Evolutionary conservation across 352 stramenopile genomes (phyloP), one percentile per base, ranked within the genome.

Genomic region (Phytophthora ramorum): DNA sequence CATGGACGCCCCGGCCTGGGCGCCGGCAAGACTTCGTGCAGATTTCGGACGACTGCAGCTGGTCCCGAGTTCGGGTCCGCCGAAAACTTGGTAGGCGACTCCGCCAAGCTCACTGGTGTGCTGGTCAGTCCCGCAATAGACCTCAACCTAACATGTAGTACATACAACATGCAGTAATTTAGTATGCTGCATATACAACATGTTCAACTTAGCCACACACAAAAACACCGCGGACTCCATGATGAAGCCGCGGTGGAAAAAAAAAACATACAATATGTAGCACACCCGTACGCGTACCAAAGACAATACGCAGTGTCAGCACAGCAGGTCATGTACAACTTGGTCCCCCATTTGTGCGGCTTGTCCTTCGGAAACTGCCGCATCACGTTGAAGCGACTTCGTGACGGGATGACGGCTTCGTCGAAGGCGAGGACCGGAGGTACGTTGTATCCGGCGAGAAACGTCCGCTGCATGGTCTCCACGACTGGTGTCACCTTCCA

Each of bases 171-270:
- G n/a, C n/a, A n/a, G n/a, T n/a, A n/a, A n/a, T n/a, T 38, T 2
- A 37, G 12, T 14, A 46, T 22, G 41, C 3, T 16, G 16, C 6
- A 17, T 61, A 61, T 49, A 59, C 47, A 66, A 54, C 49, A 59
- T 66, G 49, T 59, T 43, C 2, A 35, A 57, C 35, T 64, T 64
- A 37, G 35, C 45, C 46, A 49, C 56, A 57, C 57, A 56, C n/a
- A 57, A 45, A 3, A 13, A n/a, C 24, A 7, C 14, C 16, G 48
- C 59, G 59, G 1, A 40, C 26, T 24, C 50, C 43, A 53, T 22
- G 2, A 47, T 59, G 35, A 17, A 28, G 41, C 22, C 20, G 50
- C 22, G 35, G 35, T n/a, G 35, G 34, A 3, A 4, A 35, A 32
- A n/a, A 46, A 38, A 52, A 10, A 45, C 10, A 28, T 1, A 35